Evolutionary conservation across 805 yeast species (phyloP).

Genomic region (Metschnikowia chrysomelidarum): DNA sequence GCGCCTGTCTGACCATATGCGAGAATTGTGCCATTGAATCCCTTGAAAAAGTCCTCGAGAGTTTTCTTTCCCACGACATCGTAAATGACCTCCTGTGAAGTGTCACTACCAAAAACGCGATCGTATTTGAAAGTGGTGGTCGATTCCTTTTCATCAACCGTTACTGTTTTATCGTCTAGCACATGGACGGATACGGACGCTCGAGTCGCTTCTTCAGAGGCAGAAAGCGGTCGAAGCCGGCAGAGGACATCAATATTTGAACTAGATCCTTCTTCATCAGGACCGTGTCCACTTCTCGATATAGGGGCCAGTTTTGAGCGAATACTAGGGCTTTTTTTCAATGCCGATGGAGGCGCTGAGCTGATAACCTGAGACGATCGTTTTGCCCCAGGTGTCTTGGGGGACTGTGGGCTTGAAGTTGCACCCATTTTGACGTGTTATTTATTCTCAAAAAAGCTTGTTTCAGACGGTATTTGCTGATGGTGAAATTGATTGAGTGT

Average conservation of each 20-base stretch:
- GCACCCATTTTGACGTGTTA: too few relatives aligned
- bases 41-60: slow-evolving; percentile 67
- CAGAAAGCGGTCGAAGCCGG: slow-evolving; percentile 62
- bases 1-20: slow-evolving; percentile 82
- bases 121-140: slow-evolving; percentile 57
- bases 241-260: slow-evolving; percentile 64
- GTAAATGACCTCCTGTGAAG: slow-evolving; percentile 59
- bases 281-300: neutral
- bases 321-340: slow-evolving; percentile 5
- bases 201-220: slow-evolving; percentile 27
- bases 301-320: slow-evolving; percentile 2
- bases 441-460: too few relatives aligned
- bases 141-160: slow-evolving; percentile 27
- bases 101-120: slow-evolving; percentile 50
- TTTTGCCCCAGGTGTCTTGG: slow-evolving; percentile 8
- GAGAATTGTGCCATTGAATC: slow-evolving; percentile 73
- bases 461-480: too few relatives aligned
- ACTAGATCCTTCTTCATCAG: slow-evolving; percentile 1
- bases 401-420: slow-evolving; percentile 8
- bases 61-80: slow-evolving; percentile 57
- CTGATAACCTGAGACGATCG: slow-evolving; percentile 1
- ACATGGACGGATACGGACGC: slow-evolving; percentile 17
- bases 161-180: slow-evolving; percentile 26
- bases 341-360: slow-evolving; percentile 1
- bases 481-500: too few relatives aligned